Evolutionary conservation across 495 filamentous ascomycete genomes (phyloP), one percentile per base, ranked within the genome.

Genomic region (Cercophora newfieldiana): DNA sequence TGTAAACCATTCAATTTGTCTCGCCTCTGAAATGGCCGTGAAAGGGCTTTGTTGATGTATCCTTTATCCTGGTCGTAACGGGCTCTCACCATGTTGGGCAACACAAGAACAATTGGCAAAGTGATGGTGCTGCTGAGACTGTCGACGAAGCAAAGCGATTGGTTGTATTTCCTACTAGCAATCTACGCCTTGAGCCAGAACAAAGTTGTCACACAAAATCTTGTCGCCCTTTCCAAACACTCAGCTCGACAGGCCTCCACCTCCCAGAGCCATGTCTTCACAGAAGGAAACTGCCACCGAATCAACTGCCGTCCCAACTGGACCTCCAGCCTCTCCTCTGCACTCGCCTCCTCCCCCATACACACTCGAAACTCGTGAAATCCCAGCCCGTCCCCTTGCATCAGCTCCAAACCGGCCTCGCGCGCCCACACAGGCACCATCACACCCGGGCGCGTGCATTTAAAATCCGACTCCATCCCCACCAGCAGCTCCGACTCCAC

Each of bases 181-280:
- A n/a, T 44, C 37, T 31, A 58, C 16, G 28, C 29, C 55, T 58
- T 58, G 25, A 58, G 26, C 6, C 55, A 6, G 31, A 58, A 58
- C 10, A 58, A 7, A 1, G 55, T 30, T n/a, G 29, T 58, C 26
- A 58, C 55, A 14, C 55, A 10, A 29, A 29, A 58, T n/a, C 55
- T 26, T 14, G 55, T 58, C 55, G 25, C 29, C 19, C 25, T 30
- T 31, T 58, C 55, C 28, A 58, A 31, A 31, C 55, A 58, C 55
- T 58, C 55, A n/a, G 29, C 24, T 14, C 26, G 22, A 28, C 55
- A 58, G 7, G 7, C 12, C 0, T 58, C 30, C 33, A 47, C 19
- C 57, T 60, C 57, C 57, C 57, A 60, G 3, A 44, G 33, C 57
- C 57, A 60, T n/a, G 31, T 19, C 57, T 47, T 48, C 31, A 60